Base-by-base conservation (phyloP, 1,284 basidiomycete species). In the Marasmius sp. region DNA sequence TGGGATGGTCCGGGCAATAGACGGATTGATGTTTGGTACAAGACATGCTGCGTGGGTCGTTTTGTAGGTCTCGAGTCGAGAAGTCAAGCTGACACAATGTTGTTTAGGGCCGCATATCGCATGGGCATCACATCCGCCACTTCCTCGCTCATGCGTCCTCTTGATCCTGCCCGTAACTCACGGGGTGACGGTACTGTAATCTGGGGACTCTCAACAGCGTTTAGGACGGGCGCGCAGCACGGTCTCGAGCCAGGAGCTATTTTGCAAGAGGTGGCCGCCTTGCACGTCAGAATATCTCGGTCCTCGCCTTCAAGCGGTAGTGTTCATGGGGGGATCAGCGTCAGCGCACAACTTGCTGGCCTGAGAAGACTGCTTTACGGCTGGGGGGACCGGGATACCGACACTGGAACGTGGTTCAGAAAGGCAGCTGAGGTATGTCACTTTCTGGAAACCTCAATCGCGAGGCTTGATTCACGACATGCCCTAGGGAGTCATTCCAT, bases 341-440 rank as follows among this genome's bases (percentile, higher is more conserved):
- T 92, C 37, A 89, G 88, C 67, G 88, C 87, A 10, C 88, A 93
- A 71, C 83, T 96, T 53, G 87, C 86, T 0, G 80, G 85, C 0
- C 78, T 95, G 38, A 82, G 93, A 56, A 71, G 81, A 27, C 70
- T 87, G 61, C 71, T 88, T 37, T 77, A 81, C 66, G 80, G 80
- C 16, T 83, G 79, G 71, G 82, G 83, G 63, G 73, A 75, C 34
- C 71, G 74, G 38, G 76, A 81, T 61, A 76, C 78, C 63, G 78
- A 76, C 68, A 84, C 75, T 12, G 83, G 78, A 52, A 72, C 75
- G 48, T 88, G 82, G 76, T 86, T 88, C 69, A 80, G 78, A 67
- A 80, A 81, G 66, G 88, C 87, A 12, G 82, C 85, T 1, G 77
- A 85, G 74, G 88, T 87, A 66, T 63, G 79, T 33, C 45, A 61